Percentiles rank a stretch among this genome's conserved stretches.
Conservation (phyloP, 2,329 filamentous ascomycete species). For the Dactylellina leptospora region DNA sequence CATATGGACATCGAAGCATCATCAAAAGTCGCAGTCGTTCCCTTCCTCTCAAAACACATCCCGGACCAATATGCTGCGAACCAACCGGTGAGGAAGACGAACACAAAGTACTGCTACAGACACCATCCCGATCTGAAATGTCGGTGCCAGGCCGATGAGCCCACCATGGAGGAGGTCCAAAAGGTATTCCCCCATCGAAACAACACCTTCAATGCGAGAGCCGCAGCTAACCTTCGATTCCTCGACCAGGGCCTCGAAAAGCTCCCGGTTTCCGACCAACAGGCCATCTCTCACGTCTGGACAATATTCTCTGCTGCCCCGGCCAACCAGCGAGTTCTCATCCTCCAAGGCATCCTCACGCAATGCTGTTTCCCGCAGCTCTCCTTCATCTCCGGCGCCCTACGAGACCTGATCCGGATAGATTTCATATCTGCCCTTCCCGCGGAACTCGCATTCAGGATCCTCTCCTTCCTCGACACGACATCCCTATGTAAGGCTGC, state of each 20-base stretch:
- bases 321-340: constrained; percentile 89
- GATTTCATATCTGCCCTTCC: constrained; percentile 92
- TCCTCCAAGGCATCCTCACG: constrained; percentile 94
- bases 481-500: constrained; percentile 94
- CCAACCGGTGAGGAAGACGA: constrained; percentile 62
- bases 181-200: constrained; percentile 73
- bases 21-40: constrained; percentile 79
- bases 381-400: constrained; percentile 87
- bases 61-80: constrained; percentile 82
- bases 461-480: constrained; percentile 90
- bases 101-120: constrained; percentile 94
- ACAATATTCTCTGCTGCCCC: constrained; percentile 96
- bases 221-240: constrained; percentile 5
- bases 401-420: constrained; percentile 95
- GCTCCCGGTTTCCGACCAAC: constrained; percentile 83
- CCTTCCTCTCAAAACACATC: constrained; percentile 90
- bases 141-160: constrained; percentile 88
- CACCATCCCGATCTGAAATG: constrained; percentile 95
- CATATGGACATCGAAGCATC: constrained; percentile 65
- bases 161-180: constrained; percentile 94
- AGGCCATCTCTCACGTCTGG: constrained; percentile 97
- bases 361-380: constrained; percentile 98
- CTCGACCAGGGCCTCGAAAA: constrained; percentile 76
- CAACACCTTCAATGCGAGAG: no score
- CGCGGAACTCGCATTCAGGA: constrained; percentile 89